Percentiles rank a stretch among this genome's conserved stretches.
Evolutionary conservation across 495 filamentous ascomycete genomes (phyloP).

Genomic region (Pseudomonodictys pantanalensis): DNA sequence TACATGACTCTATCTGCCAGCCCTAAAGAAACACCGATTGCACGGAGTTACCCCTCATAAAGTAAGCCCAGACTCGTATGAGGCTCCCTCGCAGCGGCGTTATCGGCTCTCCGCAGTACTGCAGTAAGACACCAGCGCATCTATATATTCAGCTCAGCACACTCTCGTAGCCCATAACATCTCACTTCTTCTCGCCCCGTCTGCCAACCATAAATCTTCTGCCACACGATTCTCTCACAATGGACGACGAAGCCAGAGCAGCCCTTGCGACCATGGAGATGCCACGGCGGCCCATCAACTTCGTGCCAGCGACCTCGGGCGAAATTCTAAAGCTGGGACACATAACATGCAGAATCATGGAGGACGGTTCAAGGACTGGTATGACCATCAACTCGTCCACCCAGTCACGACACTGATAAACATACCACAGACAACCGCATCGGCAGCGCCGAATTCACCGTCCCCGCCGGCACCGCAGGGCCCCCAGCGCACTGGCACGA

Average conservation of each 20-base stretch:
- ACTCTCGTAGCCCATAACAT: background rate
- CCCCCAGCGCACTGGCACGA: constrained; percentile 49
- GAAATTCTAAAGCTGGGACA: constrained; percentile 43
- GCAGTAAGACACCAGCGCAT: background rate
- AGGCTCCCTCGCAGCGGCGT: background rate
- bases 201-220: background rate
- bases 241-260: constrained; percentile 27
- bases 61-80: too few species aligned
- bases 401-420: background rate
- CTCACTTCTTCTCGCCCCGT: background rate
- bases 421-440: constrained; percentile 48
- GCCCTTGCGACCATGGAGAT: constrained; percentile 33
- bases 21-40: too few species aligned
- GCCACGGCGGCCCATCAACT: constrained; percentile 41
- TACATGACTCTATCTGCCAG: too few species aligned
- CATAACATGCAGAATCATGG: constrained; percentile 47
- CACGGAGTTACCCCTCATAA: too few species aligned
- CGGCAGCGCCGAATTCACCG: constrained; percentile 46
- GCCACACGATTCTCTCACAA: background rate
- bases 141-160: background rate
- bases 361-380: constrained; percentile 47
- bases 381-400: background rate
- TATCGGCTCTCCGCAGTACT: constrained; percentile 12
- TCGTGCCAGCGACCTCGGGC: constrained; percentile 41
- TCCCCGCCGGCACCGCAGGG: constrained; percentile 48